Evolutionary conservation across 176 grass and related monocot species (phyloP), one percentile per base, ranked within the genome.

Genomic region (Pontederia crassipes): DNA sequence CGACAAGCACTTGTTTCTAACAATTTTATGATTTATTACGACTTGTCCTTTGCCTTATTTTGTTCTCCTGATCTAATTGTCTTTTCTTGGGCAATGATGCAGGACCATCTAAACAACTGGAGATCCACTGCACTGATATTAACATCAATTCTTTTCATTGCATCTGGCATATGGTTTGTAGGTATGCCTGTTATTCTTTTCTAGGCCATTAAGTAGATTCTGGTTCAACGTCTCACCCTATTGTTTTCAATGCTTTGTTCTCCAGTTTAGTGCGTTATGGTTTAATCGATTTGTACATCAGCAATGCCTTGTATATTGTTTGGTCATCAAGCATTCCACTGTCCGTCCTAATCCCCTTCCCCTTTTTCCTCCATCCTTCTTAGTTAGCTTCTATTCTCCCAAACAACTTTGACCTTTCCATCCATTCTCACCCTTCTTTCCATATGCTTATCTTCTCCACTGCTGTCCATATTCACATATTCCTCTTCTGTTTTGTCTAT

Each of bases 101-200:
- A 98, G 93, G 93, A 98, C 70, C 54, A 87, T 57, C 46, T 98
- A 64, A 73, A 89, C 76, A 85, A 89, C 72, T 98, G 93, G 93
- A 98, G 93, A 67, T 54, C 57, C 28, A 89, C 76, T 55, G 87
- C 93, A 32, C 93, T 98, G 66, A 64, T 67, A 47, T 67, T 98
- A 72, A 98, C 93, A 71, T 92, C 87, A 48, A 55, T 98, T 77
- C 72, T 98, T 48, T 79, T 98, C 49, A 65, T 72, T 89, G 93
- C 93, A 61, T 71, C 75, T 65, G 46, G 57, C 49, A 61, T 89
- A 80, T 98, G 93, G 93, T 98, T 85, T 72, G 55, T 74, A 40
- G 93, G 93, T 98, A 88, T 17, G 49, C 27, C 69, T 69, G n/a
- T 48, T 12, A 66, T 50, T 2, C 17, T 29, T 26, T 17, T 45